Base-by-base conservation (phyloP, 116 monocot genomes). In the Cymodocea nodosa region DNA sequence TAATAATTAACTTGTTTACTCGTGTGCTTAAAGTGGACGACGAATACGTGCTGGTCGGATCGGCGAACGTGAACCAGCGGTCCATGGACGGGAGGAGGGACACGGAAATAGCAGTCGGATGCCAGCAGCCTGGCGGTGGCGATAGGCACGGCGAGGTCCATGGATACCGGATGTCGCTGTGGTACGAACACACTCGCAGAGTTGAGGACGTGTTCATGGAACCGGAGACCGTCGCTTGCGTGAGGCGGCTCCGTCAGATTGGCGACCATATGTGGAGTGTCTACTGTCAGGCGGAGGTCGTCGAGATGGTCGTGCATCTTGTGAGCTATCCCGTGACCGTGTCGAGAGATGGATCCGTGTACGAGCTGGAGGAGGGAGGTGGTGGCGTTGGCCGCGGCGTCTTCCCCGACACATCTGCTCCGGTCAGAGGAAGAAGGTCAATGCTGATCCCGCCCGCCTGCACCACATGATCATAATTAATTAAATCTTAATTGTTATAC, bases 21-120 rank as follows among this genome's bases (percentile, higher is more conserved):
- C 37, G 6, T 37, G 6, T 4, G 4, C 10, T n/a, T 67, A 56
- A 72, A 81, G 82, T 77, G 25, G 82, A 82, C 20, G 82, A 82
- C n/a, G 77, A 82, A 74, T 82, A 77, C 63, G 66, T 82, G n/a
- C 35, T 82, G 37, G 68, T 82, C 7, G 82, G 82, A 20, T 82
- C 82, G 1, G 77, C 82, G 10, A 82, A 82, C 55, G 63, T 77
- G 51, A 82, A 82, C 59, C 77, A 82, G 63, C 56, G 82, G 25
- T 82, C 82, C 0, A 77, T 82, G 82, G 77, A 82, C 25, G 82
- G 82, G 8, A 56, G 58, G 34, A 50, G 82, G 36, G 82, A 82
- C 71, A 77, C 82, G 8, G 82, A 82, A 56, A 82, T 82, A 3
- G 82, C 77, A 13, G 67, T 82, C 22, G 82, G 82, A 15, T 74